A percentile compares a stretch with the other conserved stretches of the same genome.
These are phyloP conservation scores for Leccinellum luteum DNA, from an alignment of 768 basidiomycete genomes.

Conservation along the genomic window DNA sequence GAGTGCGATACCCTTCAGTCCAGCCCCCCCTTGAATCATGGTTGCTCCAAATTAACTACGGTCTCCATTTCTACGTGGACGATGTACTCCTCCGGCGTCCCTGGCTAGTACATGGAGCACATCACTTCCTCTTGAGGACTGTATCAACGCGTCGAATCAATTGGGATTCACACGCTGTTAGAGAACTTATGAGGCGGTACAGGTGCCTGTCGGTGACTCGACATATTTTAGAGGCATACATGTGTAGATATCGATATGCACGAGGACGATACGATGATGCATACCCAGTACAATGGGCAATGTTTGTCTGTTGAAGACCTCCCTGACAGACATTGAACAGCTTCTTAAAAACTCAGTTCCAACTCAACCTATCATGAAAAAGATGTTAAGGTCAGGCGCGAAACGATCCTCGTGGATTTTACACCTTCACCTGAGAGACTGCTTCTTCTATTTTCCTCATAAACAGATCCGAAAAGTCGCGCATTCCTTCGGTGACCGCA, in stretches of 20 bases:
- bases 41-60: conserved; percentile 6
- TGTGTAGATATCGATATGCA: background rate
- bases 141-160: too few species aligned
- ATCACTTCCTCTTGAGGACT: too few species aligned
- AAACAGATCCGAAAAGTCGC: conserved; percentile 7
- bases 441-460: conserved; percentile 11
- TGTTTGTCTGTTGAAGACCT: background rate
- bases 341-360: conserved; percentile 1
- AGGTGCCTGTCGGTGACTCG: background rate
- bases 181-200: too few species aligned
- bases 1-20: background rate
- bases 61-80: conserved; percentile 5
- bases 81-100: conserved; percentile 4
- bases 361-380: conserved; percentile 1
- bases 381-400: background rate
- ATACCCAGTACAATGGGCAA: background rate
- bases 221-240: background rate
- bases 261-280: background rate
- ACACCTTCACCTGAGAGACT: conserved; percentile 5
- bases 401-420: background rate
- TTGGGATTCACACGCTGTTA: too few species aligned
- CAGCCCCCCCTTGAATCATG: conserved; percentile 9
- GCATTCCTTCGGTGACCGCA: conserved; percentile 11
- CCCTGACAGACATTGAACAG: too few species aligned
- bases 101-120: background rate